A percentile compares a stretch with the other conserved stretches of the same genome.
These are phyloP conservation scores for Tympanopsis confertula DNA, from an alignment of 2,329 filamentous ascomycete species.

Conservation along the genomic window DNA sequence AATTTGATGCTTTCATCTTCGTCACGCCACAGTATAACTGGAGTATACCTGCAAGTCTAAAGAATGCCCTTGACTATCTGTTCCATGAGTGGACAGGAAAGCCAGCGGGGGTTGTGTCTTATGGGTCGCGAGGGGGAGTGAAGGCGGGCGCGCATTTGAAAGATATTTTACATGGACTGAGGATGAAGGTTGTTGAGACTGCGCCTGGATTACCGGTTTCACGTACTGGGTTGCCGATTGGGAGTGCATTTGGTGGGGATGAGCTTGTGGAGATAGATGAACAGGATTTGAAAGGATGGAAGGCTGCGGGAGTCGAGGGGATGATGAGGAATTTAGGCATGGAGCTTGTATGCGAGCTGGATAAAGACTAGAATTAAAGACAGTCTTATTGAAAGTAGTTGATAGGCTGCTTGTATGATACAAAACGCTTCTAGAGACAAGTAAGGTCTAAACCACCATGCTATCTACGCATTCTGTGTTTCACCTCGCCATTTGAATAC, in stretches of 20 bases:
- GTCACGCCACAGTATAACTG: constrained; percentile 31
- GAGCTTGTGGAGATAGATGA: too few species aligned
- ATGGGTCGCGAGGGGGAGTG: constrained; percentile 26
- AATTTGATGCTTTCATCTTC: constrained; percentile 25
- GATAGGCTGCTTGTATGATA: too few species aligned
- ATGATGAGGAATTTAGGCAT: too few species aligned
- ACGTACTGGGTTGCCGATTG: constrained; percentile 9
- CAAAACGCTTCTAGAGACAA: too few species aligned
- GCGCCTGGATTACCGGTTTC: constrained; percentile 16
- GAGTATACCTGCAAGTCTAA: constrained; percentile 27
- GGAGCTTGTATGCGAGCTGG: too few species aligned
- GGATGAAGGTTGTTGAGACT: constrained; percentile 18
- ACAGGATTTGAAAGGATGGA: too few species aligned
- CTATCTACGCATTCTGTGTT: too few species aligned
- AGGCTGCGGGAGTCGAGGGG: too few species aligned
- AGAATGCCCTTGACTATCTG: constrained; percentile 34
- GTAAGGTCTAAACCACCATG: too few species aligned
- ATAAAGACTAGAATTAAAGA: too few species aligned
- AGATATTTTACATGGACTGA: constrained; percentile 17
- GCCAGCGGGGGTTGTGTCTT: constrained; percentile 28
- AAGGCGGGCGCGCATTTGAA: constrained; percentile 21
- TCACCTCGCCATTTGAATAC: too few species aligned
- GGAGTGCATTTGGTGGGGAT: constrained; percentile 12
- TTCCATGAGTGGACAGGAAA: constrained; percentile 33
- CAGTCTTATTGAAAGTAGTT: too few species aligned